Evolutionary conservation across 1,284 basidiomycete genomes (phyloP).

Genomic region (Pascua guehoae): DNA sequence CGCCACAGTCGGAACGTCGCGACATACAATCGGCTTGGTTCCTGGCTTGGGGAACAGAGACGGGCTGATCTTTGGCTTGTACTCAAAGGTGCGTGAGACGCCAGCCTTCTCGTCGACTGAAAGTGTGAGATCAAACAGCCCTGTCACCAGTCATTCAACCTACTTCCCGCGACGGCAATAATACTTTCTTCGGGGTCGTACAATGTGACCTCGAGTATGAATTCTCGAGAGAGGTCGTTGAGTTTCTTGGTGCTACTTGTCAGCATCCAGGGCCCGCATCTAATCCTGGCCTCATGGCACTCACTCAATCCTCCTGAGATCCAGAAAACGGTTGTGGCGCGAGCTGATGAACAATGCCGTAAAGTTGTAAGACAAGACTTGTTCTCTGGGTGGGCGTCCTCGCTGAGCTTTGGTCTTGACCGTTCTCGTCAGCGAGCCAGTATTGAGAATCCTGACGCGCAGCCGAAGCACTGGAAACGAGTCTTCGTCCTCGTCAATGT

Average conservation of each 20-base stretch:
- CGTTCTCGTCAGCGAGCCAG: background rate
- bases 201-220: constrained; percentile 21
- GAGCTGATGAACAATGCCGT: constrained; percentile 18
- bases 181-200: constrained; percentile 18
- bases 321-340: constrained; percentile 17
- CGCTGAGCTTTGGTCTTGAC: background rate
- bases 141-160: background rate
- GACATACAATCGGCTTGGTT: background rate
- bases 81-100: constrained; percentile 23
- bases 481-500: background rate
- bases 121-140: background rate
- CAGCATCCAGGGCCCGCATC: constrained; percentile 3
- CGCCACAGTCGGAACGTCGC: too few relatives aligned
- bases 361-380: constrained; percentile 12
- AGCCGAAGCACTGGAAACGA: constrained; percentile 11
- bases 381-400: background rate
- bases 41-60: constrained; percentile 16
- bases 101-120: constrained; percentile 41
- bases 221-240: constrained; percentile 8
- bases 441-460: constrained; percentile 4
- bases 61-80: constrained; percentile 18
- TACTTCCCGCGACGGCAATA: constrained; percentile 25
- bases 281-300: background rate
- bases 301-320: constrained; percentile 10
- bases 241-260: constrained; percentile 20